phyloP scores from a whole-genome alignment of 768 basidiomycete genomes.

The Neoboletus magnificus region DNA sequence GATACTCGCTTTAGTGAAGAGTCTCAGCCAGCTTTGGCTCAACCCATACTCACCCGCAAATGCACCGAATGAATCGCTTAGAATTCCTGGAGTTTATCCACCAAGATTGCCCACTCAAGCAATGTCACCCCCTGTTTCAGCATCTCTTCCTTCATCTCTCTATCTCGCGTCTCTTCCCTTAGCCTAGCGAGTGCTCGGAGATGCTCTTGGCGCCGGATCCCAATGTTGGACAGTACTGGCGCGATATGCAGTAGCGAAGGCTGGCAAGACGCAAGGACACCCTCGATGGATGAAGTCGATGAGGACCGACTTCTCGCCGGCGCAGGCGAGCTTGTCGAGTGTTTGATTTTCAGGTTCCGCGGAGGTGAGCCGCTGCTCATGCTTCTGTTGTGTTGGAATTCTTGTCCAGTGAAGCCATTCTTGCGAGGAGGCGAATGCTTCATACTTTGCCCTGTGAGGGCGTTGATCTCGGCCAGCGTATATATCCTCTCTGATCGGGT shows the following conservation, averaged over 20 bases:
- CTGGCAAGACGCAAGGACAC: constrained; percentile 56
- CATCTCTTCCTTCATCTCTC: constrained; percentile 69
- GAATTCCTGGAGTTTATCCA: constrained; percentile 55
- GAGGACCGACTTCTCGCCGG: constrained; percentile 31
- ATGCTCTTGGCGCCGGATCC: constrained; percentile 59
- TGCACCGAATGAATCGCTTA: constrained; percentile 7
- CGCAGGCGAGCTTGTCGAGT: constrained; percentile 9
- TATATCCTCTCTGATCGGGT: constrained; percentile 34
- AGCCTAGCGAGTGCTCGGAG: constrained; percentile 58
- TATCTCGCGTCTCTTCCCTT: constrained; percentile 62
- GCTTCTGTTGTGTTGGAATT: constrained; percentile 12
- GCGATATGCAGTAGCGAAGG: constrained; percentile 64
- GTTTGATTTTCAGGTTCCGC: constrained; percentile 10
- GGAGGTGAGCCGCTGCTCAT: constrained; percentile 22
- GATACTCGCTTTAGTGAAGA: neutral
- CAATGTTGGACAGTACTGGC: constrained; percentile 54
- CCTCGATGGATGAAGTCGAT: constrained; percentile 43
- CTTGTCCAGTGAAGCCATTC: constrained; percentile 10
- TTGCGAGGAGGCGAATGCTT: constrained; percentile 22
- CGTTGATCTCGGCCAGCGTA: constrained; percentile 33
- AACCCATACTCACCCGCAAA: neutral
- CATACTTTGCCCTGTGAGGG: constrained; percentile 28
- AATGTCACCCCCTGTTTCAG: constrained; percentile 65
- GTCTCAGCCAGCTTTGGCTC: neutral
- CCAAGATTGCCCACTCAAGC: constrained; percentile 75